Evolutionary conservation across 73 alveolate species (phyloP).

Genomic region (Effrenium voratum): DNA sequence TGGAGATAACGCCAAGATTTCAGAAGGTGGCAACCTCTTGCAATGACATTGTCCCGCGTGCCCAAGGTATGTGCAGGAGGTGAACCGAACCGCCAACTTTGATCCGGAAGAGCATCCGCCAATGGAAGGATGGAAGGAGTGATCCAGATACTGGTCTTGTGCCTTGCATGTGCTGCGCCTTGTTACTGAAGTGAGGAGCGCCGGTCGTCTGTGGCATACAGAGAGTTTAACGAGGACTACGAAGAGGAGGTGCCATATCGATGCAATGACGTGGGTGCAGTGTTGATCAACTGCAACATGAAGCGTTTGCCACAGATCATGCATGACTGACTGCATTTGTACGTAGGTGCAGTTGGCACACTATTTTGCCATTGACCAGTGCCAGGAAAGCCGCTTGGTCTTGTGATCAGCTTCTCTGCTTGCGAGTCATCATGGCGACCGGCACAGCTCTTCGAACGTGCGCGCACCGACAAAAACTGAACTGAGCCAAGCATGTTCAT

Average conservation of each 20-base stretch:
- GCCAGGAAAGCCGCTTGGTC: constrained; percentile 43
- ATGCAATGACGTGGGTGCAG: background rate
- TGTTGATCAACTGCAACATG: background rate
- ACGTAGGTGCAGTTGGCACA: constrained; percentile 54
- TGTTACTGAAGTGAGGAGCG: constrained; percentile 23
- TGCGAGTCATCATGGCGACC: too few species aligned
- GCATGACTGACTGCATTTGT: background rate
- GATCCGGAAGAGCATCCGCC: constrained; percentile 63
- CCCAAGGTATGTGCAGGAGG: constrained; percentile 7
- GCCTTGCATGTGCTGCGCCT: background rate
- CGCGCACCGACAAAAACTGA: background rate
- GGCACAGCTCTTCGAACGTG: background rate
- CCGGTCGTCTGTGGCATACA: constrained; percentile 17
- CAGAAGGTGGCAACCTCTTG: too few species aligned
- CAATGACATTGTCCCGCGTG: too few species aligned
- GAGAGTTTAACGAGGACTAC: constrained; percentile 49
- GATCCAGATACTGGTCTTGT: too few species aligned
- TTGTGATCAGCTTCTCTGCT: background rate
- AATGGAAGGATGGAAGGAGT: background rate
- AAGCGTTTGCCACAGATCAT: background rate
- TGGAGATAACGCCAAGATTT: too few species aligned
- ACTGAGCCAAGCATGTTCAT: background rate
- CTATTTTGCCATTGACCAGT: constrained; percentile 59
- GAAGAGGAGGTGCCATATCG: constrained; percentile 18
- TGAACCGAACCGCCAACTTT: constrained; percentile 18